These are phyloP conservation scores for Prunus mume DNA, from an alignment of 306 rosid species.

Conservation along the genomic window DNA sequence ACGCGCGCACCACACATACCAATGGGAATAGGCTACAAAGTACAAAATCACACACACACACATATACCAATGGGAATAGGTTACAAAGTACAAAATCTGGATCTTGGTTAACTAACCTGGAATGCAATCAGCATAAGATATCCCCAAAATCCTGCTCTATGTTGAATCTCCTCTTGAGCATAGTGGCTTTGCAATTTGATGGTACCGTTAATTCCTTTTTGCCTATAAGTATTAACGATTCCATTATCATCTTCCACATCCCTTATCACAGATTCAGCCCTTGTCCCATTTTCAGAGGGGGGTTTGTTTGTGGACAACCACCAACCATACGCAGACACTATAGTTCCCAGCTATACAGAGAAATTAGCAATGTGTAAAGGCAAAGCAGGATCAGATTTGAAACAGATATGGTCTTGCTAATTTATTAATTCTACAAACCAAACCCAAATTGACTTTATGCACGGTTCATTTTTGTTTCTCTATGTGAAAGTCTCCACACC, in stretches of 20 bases:
- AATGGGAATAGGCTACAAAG: neutral
- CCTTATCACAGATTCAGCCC: conserved; percentile 28
- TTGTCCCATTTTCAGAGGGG: conserved; percentile 30
- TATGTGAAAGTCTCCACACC: neutral
- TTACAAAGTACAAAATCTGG: neutral
- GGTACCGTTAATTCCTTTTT: conserved; percentile 25
- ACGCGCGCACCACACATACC: too few species aligned
- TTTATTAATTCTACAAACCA: neutral
- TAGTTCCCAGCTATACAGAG: conserved; percentile 50
- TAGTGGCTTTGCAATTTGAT: conserved; percentile 38
- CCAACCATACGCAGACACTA: conserved; percentile 75
- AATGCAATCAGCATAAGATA: conserved; percentile 57
- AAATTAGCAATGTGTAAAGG: conserved; percentile 3
- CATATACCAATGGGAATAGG: neutral
- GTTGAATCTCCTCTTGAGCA: conserved; percentile 43
- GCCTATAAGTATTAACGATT: conserved; percentile 15
- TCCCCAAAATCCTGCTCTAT: conserved; percentile 65
- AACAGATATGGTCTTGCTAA: neutral
- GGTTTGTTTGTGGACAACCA: conserved; percentile 39
- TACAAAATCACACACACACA: neutral
- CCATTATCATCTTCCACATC: conserved; percentile 37
- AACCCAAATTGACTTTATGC: neutral
- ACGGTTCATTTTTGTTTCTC: neutral
- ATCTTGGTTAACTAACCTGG: conserved; percentile 44
- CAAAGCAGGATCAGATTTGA: conserved; percentile 13